A percentile compares a stretch with the other conserved stretches of the same genome.
These are phyloP conservation scores for Rheum nobile DNA, from an alignment of 148 eudicot genomes.

Conservation along the genomic window DNA sequence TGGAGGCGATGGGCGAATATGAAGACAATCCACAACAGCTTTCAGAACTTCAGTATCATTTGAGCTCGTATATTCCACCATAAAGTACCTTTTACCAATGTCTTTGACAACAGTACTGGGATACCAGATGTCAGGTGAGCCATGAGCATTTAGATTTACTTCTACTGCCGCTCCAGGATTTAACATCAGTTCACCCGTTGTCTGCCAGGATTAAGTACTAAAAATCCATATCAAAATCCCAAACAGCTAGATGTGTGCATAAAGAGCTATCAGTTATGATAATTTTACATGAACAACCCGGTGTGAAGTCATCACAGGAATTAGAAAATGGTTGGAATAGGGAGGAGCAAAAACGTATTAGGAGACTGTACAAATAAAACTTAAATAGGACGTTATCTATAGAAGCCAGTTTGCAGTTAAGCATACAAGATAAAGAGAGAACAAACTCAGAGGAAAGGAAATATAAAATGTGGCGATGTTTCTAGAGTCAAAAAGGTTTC, in stretches of 20 bases:
- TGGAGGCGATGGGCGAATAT: constrained; percentile 32
- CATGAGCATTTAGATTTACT: constrained; percentile 27
- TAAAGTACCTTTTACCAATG: constrained; percentile 14
- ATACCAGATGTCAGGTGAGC: constrained; percentile 17
- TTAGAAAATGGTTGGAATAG: neutral
- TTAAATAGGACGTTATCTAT: neutral
- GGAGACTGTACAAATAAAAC: neutral
- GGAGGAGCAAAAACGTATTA: neutral
- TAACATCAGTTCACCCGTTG: constrained; percentile 19
- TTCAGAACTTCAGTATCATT: constrained; percentile 15
- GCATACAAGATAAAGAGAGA: neutral
- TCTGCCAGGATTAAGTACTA: constrained; percentile 23
- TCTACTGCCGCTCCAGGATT: constrained; percentile 27
- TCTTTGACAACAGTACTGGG: constrained; percentile 12
- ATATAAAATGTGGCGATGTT: neutral
- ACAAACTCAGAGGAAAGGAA: neutral
- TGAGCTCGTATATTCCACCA: constrained; percentile 27
- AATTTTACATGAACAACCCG: neutral
- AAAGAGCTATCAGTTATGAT: neutral
- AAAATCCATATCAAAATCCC: constrained; percentile 23
- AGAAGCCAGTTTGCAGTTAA: neutral
- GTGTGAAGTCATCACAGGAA: neutral
- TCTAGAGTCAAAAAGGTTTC: neutral
- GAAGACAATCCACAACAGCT: constrained; percentile 15
- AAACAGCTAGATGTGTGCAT: constrained; percentile 13